Evolutionary conservation across 805 yeast genomes (phyloP).

Genomic region (Sugiyamaella americana): DNA sequence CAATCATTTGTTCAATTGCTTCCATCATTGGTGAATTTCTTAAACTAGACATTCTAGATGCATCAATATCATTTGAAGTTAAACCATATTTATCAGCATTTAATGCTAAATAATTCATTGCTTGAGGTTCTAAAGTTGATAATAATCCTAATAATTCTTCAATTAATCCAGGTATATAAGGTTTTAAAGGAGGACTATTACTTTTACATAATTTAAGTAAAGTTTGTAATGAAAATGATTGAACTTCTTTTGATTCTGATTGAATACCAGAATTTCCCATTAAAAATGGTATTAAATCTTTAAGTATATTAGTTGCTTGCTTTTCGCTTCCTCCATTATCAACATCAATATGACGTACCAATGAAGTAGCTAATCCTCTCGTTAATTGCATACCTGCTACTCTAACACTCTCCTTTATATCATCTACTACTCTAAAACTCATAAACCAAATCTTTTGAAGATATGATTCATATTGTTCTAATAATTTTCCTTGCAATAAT

Average conservation of each 20-base stretch:
- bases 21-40: constrained; percentile 86
- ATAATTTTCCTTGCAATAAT: constrained; percentile 54
- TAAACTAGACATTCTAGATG: constrained; percentile 64
- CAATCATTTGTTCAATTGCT: constrained; percentile 67
- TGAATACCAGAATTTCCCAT: constrained; percentile 72
- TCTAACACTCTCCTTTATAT: constrained; percentile 88
- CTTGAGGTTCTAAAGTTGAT: constrained; percentile 89
- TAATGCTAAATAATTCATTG: constrained; percentile 72
- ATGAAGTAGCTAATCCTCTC: constrained; percentile 53
- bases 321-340: constrained; percentile 34
- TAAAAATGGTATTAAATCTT: constrained; percentile 67
- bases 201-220: constrained; percentile 64
- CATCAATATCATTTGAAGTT: constrained; percentile 65
- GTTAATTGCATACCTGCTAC: constrained; percentile 70
- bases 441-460: constrained; percentile 68
- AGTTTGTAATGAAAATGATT: constrained; percentile 69
- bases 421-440: constrained; percentile 88
- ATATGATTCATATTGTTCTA: constrained; percentile 39
- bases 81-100: constrained; percentile 86
- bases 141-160: constrained; percentile 64
- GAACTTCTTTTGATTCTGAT: constrained; percentile 82
- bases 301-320: constrained; percentile 44
- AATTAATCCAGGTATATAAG: constrained; percentile 62
- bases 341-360: constrained; percentile 52
- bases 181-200: constrained; percentile 49